Percentiles rank a stretch among this genome's conserved stretches.
phyloP scores from a whole-genome alignment of 345 rosid genomes.

The Boechera retrofracta region DNA sequence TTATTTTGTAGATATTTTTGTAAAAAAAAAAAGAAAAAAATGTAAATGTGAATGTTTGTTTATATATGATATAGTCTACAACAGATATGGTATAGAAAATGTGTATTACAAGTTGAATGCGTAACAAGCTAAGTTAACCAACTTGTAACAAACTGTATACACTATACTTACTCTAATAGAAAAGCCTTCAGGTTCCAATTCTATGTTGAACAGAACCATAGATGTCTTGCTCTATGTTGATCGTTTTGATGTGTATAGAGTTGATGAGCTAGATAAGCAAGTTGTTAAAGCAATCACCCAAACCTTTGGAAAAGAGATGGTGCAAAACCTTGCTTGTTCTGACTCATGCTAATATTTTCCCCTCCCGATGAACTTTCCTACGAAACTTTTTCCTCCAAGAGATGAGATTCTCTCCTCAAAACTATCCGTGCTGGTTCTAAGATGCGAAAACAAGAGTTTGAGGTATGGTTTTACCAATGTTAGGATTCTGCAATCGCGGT shows the following conservation, averaged over 20 bases:
- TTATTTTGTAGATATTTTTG: constrained; percentile 15
- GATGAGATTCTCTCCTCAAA: constrained; percentile 74
- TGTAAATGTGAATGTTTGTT: constrained; percentile 23
- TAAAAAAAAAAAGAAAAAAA: background rate
- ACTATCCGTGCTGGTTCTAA: constrained; percentile 62
- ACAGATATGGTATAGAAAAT: background rate
- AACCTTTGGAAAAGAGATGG: constrained; percentile 85
- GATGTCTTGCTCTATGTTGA: constrained; percentile 77
- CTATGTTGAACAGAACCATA: constrained; percentile 31
- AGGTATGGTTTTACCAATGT: constrained; percentile 48
- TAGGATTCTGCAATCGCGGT: constrained; percentile 60
- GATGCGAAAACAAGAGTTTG: constrained; percentile 59
- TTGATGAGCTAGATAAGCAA: constrained; percentile 86
- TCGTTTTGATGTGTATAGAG: constrained; percentile 86
- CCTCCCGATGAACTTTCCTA: constrained; percentile 78
- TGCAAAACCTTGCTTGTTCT: constrained; percentile 73
- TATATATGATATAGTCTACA: background rate
- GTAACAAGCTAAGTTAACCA: no score
- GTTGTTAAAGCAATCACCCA: constrained; percentile 68
- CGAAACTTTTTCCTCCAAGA: constrained; percentile 63
- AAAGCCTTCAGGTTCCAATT: background rate
- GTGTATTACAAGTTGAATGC: no score
- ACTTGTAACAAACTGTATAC: no score
- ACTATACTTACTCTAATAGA: background rate
- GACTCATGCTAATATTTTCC: constrained; percentile 81